These are phyloP conservation scores for Avicennia marina DNA, from an alignment of 257 asterid species.

Conservation along the genomic window DNA sequence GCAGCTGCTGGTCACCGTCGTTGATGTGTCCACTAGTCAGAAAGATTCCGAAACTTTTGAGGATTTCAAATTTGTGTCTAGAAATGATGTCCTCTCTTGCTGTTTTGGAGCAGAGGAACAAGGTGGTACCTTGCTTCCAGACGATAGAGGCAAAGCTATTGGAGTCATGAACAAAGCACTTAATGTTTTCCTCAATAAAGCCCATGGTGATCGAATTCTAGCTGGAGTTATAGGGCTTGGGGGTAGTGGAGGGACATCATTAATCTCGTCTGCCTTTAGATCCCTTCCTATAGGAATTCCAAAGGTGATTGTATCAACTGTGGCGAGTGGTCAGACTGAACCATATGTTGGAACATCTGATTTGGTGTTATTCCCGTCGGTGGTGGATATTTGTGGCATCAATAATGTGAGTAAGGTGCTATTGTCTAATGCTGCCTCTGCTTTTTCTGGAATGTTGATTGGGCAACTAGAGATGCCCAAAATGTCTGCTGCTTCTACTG, in stretches of 20 bases:
- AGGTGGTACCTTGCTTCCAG: conserved; percentile 41
- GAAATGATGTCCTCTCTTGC: conserved; percentile 60
- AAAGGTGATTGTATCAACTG: conserved; percentile 76
- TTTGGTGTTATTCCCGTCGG: conserved; percentile 88
- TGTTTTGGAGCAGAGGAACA: conserved; percentile 30
- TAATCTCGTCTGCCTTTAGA: conserved; percentile 75
- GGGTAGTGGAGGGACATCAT: conserved; percentile 96
- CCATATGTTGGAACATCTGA: conserved; percentile 93
- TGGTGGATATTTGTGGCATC: conserved; percentile 94
- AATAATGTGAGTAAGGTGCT: conserved; percentile 75
- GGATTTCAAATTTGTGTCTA: conserved; percentile 62
- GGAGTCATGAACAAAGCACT: conserved; percentile 61
- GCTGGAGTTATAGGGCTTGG: conserved; percentile 93
- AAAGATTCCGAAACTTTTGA: conserved; percentile 41
- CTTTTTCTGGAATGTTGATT: conserved; percentile 86
- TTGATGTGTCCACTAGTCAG: conserved; percentile 69
- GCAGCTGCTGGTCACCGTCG: conserved; percentile 66
- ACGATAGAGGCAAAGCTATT: conserved; percentile 77
- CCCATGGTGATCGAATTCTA: conserved; percentile 34
- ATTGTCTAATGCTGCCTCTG: conserved; percentile 74
- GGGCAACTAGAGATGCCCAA: conserved; percentile 39
- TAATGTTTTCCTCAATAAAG: conserved; percentile 41
- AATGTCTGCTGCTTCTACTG: conserved; percentile 23
- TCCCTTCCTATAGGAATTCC: conserved; percentile 86
- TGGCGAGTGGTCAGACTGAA: conserved; percentile 93